Evolutionary conservation across 139 green algal species (phyloP).

Genomic region (Picochlorum sp.): DNA sequence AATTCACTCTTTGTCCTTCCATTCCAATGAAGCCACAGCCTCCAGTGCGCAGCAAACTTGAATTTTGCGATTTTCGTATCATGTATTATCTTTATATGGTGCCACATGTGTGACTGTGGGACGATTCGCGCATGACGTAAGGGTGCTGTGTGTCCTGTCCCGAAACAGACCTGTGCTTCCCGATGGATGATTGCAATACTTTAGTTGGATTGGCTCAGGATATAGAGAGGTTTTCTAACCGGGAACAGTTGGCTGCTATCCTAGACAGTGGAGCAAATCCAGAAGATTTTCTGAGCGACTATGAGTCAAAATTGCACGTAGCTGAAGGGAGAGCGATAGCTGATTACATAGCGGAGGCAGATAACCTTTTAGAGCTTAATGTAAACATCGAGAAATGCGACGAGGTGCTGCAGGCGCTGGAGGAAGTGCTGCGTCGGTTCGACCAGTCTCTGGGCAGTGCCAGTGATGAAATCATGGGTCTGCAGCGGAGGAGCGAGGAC

Average conservation of each 20-base stretch:
- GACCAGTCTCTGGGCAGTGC: conserved; percentile 70
- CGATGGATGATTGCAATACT: conserved; percentile 9
- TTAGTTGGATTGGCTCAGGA: conserved; percentile 52
- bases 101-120: too few relatives aligned
- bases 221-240: conserved; percentile 62
- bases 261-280: conserved; percentile 59
- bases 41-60: too few relatives aligned
- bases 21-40: too few relatives aligned
- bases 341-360: conserved; percentile 88
- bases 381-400: conserved; percentile 82
- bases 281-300: conserved; percentile 63
- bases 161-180: too few relatives aligned
- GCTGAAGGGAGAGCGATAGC: conserved; percentile 87
- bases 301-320: conserved; percentile 73
- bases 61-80: too few relatives aligned
- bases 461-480: conserved; percentile 64
- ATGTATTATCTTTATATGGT: too few relatives aligned
- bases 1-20: too few relatives aligned
- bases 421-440: conserved; percentile 80
- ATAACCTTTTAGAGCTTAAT: conserved; percentile 81
- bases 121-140: too few relatives aligned
- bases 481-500: conserved; percentile 72
- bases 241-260: conserved; percentile 72
- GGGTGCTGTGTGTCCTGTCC: too few relatives aligned
- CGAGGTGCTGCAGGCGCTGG: conserved; percentile 78